phyloP scores from a whole-genome alignment of 2,329 filamentous ascomycete species.

The Stachybotrys echinatus region DNA sequence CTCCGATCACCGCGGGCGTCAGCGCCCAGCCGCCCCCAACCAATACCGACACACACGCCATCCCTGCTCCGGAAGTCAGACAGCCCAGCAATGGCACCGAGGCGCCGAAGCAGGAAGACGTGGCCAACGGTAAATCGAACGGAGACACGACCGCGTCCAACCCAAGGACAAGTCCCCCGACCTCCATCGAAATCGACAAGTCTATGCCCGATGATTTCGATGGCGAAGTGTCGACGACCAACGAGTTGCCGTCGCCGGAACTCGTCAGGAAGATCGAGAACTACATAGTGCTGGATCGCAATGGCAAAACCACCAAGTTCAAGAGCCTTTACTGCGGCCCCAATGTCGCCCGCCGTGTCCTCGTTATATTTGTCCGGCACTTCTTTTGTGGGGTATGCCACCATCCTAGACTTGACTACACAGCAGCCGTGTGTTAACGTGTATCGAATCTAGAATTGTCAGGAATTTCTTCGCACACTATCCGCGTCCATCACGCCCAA shows the following conservation, averaged over 20 bases:
- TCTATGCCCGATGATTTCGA: constrained; percentile 46
- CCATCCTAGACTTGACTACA: background rate
- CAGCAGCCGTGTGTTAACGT: constrained; percentile 8
- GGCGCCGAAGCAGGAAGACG: background rate
- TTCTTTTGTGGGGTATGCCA: constrained; percentile 74
- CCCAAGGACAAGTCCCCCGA: constrained; percentile 4
- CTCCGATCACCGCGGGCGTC: background rate
- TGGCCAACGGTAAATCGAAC: background rate
- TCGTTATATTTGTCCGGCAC: constrained; percentile 71
- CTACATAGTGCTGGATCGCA: constrained; percentile 54
- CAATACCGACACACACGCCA: background rate
- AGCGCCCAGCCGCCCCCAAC: background rate
- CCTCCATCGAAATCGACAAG: constrained; percentile 28
- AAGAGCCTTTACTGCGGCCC: constrained; percentile 55
- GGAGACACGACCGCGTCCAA: no score
- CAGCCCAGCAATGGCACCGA: no score
- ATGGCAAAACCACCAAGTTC: constrained; percentile 57
- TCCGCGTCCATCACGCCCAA: constrained; percentile 51
- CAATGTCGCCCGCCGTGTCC: constrained; percentile 49
- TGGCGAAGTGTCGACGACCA: constrained; percentile 49
- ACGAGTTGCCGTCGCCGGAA: constrained; percentile 46
- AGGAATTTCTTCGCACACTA: constrained; percentile 65
- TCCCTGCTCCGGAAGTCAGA: background rate
- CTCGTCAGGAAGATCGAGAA: constrained; percentile 46
- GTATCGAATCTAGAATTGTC: constrained; percentile 76